Base-by-base conservation (phyloP, 2,329 filamentous ascomycete species). In the Niveomyces coronatus region DNA sequence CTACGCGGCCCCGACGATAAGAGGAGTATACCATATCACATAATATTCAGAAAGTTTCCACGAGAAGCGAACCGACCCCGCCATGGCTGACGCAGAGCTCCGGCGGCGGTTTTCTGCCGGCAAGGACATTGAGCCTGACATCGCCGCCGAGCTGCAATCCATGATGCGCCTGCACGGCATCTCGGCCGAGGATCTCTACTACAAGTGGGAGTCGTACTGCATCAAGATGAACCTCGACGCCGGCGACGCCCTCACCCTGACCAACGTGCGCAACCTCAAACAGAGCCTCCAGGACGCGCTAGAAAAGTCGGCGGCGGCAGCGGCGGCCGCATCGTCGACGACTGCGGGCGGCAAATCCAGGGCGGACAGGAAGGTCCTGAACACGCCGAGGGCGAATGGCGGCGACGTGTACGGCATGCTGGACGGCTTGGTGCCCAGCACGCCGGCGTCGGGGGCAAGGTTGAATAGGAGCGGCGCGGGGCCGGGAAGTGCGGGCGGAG, bases 121-220 rank as follows among this genome's bases (percentile, higher is more conserved):
- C 46, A 50, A 54, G 39, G 47, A 73, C 26, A 68, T 96, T 5
- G 76, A 85, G 44, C 66, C 78, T 46, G 89, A 96, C 58, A 74
- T 96, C 41, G 65, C 86, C 46, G 66, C 71, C 37, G 88, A 95
- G 63, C 68, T 98, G 48, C 74, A 82, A 55, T 93, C 86, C 42
- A 93, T 94, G 56, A 74, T 91, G 64, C 79, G 81, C 39, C 70
- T 96, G 43, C 85, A 95, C 62, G 78, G 77, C 33, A 73, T 96
- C 44, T 76, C 79, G 13, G 71, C 79, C 23, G 80, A 96, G 57
- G 91, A 96, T 56, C 70, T 96, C 18, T 95, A 86, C 61, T 95
- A 86, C 76, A 96, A 96, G 70, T 98, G 91, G 91, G 91, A 98
- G 60, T 89, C 87, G 1, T 96, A 95, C 68, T 88, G 84, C 60